Percentiles rank a stretch among this genome's conserved stretches.
phyloP scores from a whole-genome alignment of 495 filamentous ascomycete genomes.

The Trypethelium eluteriae region DNA sequence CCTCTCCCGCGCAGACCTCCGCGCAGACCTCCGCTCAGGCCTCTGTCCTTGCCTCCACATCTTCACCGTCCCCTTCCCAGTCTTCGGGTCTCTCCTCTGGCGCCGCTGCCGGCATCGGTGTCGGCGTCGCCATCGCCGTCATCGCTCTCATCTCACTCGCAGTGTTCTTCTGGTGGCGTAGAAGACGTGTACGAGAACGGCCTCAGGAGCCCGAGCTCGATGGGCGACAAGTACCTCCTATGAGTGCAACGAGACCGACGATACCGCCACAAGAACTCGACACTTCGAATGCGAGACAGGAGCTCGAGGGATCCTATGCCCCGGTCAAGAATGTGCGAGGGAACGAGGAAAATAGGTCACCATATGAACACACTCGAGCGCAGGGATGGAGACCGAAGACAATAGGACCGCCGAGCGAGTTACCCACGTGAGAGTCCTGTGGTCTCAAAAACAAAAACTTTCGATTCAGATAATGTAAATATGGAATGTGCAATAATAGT shows the following conservation, averaged over 20 bases:
- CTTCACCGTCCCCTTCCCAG: too few relatives aligned
- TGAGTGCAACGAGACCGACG: background rate
- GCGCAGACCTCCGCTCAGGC: too few relatives aligned
- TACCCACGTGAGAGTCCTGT: too few relatives aligned
- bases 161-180: background rate
- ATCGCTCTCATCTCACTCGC: background rate
- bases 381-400: too few relatives aligned
- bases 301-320: conserved; percentile 5
- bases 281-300: background rate
- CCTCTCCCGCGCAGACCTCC: background rate
- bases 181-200: background rate
- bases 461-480: too few relatives aligned
- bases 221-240: background rate
- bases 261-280: conserved; percentile 1
- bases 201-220: background rate
- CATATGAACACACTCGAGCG: too few relatives aligned
- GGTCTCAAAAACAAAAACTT: too few relatives aligned
- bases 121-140: background rate
- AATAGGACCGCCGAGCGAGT: too few relatives aligned
- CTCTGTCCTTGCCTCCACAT: too few relatives aligned
- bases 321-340: background rate
- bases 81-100: background rate
- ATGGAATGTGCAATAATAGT: too few relatives aligned
- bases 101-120: background rate
- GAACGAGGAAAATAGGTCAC: too few relatives aligned